Evolutionary conservation across 2,329 filamentous ascomycete genomes (phyloP), one percentile per base, ranked within the genome.

Genomic region (Apiospora kogelbergensis): DNA sequence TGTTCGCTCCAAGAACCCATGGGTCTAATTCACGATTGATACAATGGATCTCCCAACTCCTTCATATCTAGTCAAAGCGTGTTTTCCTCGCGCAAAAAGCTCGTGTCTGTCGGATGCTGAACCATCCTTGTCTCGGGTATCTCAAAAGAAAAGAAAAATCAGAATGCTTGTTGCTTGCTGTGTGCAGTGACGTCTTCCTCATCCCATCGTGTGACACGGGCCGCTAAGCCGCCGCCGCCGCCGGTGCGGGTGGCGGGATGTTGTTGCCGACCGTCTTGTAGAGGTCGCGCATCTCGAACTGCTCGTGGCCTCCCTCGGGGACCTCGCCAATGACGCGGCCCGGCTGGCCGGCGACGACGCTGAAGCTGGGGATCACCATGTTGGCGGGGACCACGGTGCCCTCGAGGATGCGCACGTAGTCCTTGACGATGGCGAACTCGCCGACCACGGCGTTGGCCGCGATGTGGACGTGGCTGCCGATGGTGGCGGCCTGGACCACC

Each of bases 321-420:
- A 97, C 86, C 81, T 97, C 94, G 1, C 93, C 94, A 4, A 97
- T 87, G 64, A 97, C 91, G 68, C 91, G 85, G 0, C 91, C 94
- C 0, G 94, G 94, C 76, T 88, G 85, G 0, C 94, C 94, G 0
- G 91, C 95, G n/a, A 99, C 94, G 68, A 98, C 89, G 68, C 91
- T 95, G 78, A 96, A 97, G 77, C 94, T 95, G 1, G 95, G 94
- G 68, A 98, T 92, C 30, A 98, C 93, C 90, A 97, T 97, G 70
- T 94, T 92, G 0, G 92, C 85, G 2, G 96, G 93, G 6, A 99
- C 88, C 4, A 98, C 91, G 0, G 93, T 89, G 40, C 92, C 92
- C 70, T 97, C 94, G 73, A 98, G 82, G 48, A 99, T 89, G 79
- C 92, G 91, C 64, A 97, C 94, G 77, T 94, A 97, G 79, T 98